Conservation (phyloP, 2,329 filamentous ascomycete genomes). For the Rutstroemia sp. region DNA sequence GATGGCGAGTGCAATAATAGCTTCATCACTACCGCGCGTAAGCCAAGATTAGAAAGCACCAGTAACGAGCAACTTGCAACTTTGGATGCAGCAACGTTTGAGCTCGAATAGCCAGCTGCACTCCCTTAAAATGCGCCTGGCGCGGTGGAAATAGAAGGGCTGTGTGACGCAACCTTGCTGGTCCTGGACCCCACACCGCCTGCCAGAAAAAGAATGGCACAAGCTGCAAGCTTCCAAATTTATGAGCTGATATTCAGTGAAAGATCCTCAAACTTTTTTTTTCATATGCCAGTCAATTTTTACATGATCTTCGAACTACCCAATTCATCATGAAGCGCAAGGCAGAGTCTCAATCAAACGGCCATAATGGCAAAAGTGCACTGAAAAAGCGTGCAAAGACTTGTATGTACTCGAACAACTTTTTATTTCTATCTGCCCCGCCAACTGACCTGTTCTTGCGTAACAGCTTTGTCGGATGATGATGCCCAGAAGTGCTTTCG, state of each 20-base stretch:
- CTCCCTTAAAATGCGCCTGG: too few relatives aligned
- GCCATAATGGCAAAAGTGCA: constrained; percentile 34
- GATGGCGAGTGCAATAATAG: too few relatives aligned
- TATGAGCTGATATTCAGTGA: constrained; percentile 6
- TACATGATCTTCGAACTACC: neutral
- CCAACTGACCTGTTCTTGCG: constrained; percentile 12
- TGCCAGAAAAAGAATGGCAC: neutral
- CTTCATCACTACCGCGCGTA: too few relatives aligned
- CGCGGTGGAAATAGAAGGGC: too few relatives aligned
- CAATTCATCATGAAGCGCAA: constrained; percentile 50
- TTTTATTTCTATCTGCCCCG: constrained; percentile 6
- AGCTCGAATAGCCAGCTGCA: too few relatives aligned
- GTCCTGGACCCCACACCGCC: neutral
- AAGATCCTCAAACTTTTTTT: neutral
- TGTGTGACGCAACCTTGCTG: too few relatives aligned
- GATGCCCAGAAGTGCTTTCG: constrained; percentile 44
- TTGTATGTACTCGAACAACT: constrained; percentile 28
- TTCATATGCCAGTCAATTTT: neutral
- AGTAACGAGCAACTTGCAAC: too few relatives aligned
- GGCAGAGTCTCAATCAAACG: constrained; percentile 39
- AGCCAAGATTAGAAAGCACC: too few relatives aligned
- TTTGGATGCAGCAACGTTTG: too few relatives aligned
- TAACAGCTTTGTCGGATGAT: constrained; percentile 26
- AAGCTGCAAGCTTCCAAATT: constrained; percentile 2
- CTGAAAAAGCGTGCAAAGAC: constrained; percentile 45